Evolutionary conservation across 2,329 filamentous ascomycete genomes (phyloP), one percentile per base, ranked within the genome.

Genomic region (Alternaria sp.): DNA sequence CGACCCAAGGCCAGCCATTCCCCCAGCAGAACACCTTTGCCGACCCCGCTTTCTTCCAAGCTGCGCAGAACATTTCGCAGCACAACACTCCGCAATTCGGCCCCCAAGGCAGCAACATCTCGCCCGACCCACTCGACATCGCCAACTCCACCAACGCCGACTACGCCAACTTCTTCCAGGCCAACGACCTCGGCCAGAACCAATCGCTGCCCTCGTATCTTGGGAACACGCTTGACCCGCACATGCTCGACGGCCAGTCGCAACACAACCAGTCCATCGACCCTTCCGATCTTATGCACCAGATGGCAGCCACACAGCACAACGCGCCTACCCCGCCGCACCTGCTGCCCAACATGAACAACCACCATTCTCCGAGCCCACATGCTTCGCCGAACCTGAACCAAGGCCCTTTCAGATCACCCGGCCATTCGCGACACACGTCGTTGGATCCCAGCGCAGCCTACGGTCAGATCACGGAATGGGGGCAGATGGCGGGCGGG

Each of bases 381-480:
- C 84, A 77, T 61, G 78, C 80, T 6, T 88, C 88, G 45, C 87
- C 87, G 4, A 82, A 81, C 62, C 82, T 87, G 49, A 85, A 83
- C 36, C 85, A 87, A 64, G 82, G 82, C 54, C 78, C 76, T 11
- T 88, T 84, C 75, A 83, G 83, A 66, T 84, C 83, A 17, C 84
- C 86, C 56, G 82, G 82, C 61, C 86, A 89, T 75, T 89, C 88
- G 57, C 84, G 88, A 57, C 84, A 88, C 21, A 82, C 85, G 19
- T 90, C 88, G 21, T 80, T 90, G 30, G 88, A 89, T 66, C 88
- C 88, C 6, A 88, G 83, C 67, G 86, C 88, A 3, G 86, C 87
- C 54, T 90, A 86, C 69, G 82, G 85, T 46, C 84, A 85, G 49
- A 81, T 83, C 52, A 81, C 82, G 49, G 88, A 91, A 65, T 91